A percentile compares a stretch with the other conserved stretches of the same genome.
These are phyloP conservation scores for Debaryomyces prosopidis DNA, from an alignment of 805 yeast species.

Conservation along the genomic window DNA sequence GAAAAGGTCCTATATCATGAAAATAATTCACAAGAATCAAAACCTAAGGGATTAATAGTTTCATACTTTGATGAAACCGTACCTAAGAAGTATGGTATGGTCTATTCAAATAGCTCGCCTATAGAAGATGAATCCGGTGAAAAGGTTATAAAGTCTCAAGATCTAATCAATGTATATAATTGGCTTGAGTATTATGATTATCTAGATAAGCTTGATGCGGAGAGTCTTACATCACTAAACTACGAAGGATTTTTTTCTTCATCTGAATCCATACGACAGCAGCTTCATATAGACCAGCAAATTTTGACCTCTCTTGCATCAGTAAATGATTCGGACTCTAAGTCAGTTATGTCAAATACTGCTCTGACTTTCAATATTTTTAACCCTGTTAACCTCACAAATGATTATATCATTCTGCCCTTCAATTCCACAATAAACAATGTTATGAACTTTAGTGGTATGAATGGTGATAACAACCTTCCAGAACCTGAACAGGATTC, in stretches of 20 bases:
- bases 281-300: background rate
- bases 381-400: constrained; percentile 36
- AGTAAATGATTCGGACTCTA: constrained; percentile 3
- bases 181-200: constrained; percentile 33
- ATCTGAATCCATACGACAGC: background rate
- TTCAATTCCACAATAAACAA: constrained; percentile 35
- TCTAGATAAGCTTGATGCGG: constrained; percentile 23
- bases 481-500: background rate
- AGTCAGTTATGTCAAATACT: constrained; percentile 8
- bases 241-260: constrained; percentile 13
- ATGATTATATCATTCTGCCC: constrained; percentile 39
- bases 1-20: background rate
- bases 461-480: background rate
- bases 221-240: constrained; percentile 14
- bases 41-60: constrained; percentile 28
- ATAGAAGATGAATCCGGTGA: constrained; percentile 2
- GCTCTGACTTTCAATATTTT: constrained; percentile 27
- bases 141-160: constrained; percentile 6
- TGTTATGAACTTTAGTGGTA: constrained; percentile 23
- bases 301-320: background rate
- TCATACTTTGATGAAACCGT: constrained; percentile 22
- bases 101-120: constrained; percentile 15
- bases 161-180: constrained; percentile 26
- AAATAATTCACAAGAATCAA: background rate
- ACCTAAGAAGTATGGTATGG: constrained; percentile 35